Evolutionary conservation across 1,284 basidiomycete genomes (phyloP), one percentile per base, ranked within the genome.

Genomic region (Cryptococcus sp.): DNA sequence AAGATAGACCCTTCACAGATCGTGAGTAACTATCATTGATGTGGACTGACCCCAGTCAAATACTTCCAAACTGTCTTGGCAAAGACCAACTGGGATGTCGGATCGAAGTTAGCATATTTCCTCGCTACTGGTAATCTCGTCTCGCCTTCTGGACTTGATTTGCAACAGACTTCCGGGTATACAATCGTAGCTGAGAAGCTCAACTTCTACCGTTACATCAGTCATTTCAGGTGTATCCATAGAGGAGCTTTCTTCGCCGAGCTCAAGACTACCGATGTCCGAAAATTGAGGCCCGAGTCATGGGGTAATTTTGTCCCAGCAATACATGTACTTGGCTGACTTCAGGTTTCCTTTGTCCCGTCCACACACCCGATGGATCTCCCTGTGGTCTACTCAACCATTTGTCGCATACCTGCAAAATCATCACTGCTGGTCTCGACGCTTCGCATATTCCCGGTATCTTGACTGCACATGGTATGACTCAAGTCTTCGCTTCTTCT

Each of bases 181-280:
- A 98, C 96, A 3, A 94, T 99, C 64, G 88, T 98, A 43, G 96
- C 94, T 2, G 96, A 99, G 77, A 98, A 98, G 77, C 82, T 99
- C 59, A 99, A 99, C 76, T 99, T 94, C 83, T 88, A 89, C 69
- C 91, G 96, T 45, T 99, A 98, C 76, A 91, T 99, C 72, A 88
- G 88, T 65, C 96, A 99, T 77, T 99, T 99, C 80, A 82, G 96
- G 52, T 97, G 90, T 73, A 93, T 99, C 41, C 96, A 99, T 77
- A 88, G 96, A 78, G 96, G 96, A 76, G 92, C 96, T 41, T 99
- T 99, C 83, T 99, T 98, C 70, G 91, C 94, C 21, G 93, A 98
- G 73, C 83, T 98, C 56, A 98, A 98, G 80, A 99, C 96, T 1
- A 99, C 96, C 0, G 87, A 92, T 21, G 96, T 99, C 45, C 87